Evolutionary conservation across 202 grass and related monocot species (phyloP), one percentile per base, ranked within the genome.

Genomic region (Miscanthus sacchariflorus): DNA sequence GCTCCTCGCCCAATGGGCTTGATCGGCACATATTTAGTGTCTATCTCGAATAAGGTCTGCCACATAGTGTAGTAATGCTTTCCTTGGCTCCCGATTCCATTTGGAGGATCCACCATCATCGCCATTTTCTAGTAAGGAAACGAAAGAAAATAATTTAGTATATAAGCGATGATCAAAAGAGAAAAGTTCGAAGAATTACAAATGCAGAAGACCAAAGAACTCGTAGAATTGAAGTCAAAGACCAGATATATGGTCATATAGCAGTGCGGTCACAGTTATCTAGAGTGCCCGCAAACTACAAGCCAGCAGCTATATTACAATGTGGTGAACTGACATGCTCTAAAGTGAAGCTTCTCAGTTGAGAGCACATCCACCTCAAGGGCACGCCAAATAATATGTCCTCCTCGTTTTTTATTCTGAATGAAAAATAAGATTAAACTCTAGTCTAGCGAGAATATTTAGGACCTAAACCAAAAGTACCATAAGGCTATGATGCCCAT

Each of bases 31-130:
- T 98, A 98, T 73, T 95, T 98, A 8, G 89, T 95, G 83, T 98
- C 96, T 4, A 98, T 95, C 88, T 98, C 96, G 66, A 98, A 98
- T 79, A 98, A 86, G 4, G 92, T 94, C 87, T 98, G 92, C 96
- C 93, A 95, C 92, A 98, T 95, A 8, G 96, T 70, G 63, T 94
- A 98, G 85, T 95, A 98, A 59, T 94, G 92, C n/a, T 98, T 98
- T 28, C 96, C 96, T 69, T 87, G 84, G 84, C 80, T 94, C 14
- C 85, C 90, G 72, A 89, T 88, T 54, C 96, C 96, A 93, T 95
- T 94, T 3, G 96, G 96, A 70, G 96, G 96, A 81, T 98, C 96
- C 84, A 95, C 93, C 88, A 96, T 59, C 87, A 91, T 91, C 11
- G 93, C 96, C 93, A 98, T 95, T 75, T 91, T 83, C 45, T 70